Conservation (phyloP, 768 basidiomycete species). For the Rhodotorula paludigena region DNA sequence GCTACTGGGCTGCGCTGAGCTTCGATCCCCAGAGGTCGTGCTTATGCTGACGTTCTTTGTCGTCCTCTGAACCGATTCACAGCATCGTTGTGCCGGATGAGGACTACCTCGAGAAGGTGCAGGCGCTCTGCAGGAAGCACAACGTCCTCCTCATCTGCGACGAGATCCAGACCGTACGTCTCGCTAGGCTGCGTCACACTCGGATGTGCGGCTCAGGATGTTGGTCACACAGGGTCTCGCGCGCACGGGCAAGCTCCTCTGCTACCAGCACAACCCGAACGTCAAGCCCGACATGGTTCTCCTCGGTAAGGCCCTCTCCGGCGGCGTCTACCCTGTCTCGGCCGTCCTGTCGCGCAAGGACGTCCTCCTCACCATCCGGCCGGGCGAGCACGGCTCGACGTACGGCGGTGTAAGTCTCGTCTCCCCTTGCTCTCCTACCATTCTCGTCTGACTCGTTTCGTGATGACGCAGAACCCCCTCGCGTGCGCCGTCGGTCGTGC, state of each 20-base stretch:
- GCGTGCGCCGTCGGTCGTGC: slow-evolving; percentile 95
- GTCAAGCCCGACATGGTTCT: slow-evolving; percentile 87
- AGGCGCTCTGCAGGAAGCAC: slow-evolving; percentile 80
- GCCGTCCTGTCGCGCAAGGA: slow-evolving; percentile 84
- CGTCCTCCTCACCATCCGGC: slow-evolving; percentile 89
- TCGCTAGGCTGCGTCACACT: slow-evolving; percentile 6
- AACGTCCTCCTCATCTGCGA: slow-evolving; percentile 93
- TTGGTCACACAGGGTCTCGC: slow-evolving; percentile 64
- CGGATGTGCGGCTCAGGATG: not conserved
- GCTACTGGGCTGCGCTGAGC: slow-evolving; percentile 56
- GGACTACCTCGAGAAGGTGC: slow-evolving; percentile 74
- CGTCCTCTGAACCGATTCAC: not conserved
- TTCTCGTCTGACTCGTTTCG: not conserved
- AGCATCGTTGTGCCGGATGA: slow-evolving; percentile 83
- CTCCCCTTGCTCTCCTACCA: not conserved
- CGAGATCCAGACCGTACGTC: slow-evolving; percentile 84
- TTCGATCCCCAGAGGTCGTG: not conserved
- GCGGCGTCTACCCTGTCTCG: slow-evolving; percentile 95
- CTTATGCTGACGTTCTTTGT: not conserved
- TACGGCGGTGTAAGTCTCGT: slow-evolving; percentile 44
- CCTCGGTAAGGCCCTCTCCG: slow-evolving; percentile 93
- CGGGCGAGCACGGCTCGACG: slow-evolving; percentile 71
- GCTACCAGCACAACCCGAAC: slow-evolving; percentile 70
- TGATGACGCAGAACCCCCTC: slow-evolving; percentile 62
- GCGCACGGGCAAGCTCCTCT: slow-evolving; percentile 87